A percentile compares a stretch with the other conserved stretches of the same genome.
phyloP scores from a whole-genome alignment of 2,329 filamentous ascomycete species.

The Cercospora sp. region DNA sequence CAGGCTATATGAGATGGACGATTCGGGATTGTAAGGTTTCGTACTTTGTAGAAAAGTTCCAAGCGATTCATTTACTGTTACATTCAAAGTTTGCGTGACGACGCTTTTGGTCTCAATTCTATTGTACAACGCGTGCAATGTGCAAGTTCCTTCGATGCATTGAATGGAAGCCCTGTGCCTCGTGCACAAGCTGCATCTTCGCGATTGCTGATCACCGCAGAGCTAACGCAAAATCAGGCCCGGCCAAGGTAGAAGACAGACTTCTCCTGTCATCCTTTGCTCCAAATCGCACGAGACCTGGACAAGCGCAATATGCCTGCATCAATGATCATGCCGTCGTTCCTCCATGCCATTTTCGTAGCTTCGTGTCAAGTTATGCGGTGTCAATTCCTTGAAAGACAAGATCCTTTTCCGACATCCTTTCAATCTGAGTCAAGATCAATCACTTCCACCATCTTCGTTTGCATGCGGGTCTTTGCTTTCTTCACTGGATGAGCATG shows the following conservation, averaged over 20 bases:
- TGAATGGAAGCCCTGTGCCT: neutral
- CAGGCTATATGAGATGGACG: conserved; percentile 30
- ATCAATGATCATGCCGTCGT: neutral
- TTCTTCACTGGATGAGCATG: conserved; percentile 8
- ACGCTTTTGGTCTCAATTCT: neutral
- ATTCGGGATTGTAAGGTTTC: conserved; percentile 30
- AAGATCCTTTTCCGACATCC: neutral
- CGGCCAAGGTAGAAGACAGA: neutral
- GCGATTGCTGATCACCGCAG: neutral
- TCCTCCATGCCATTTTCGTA: neutral
- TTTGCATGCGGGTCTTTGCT: conserved; percentile 6
- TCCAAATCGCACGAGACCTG: neutral
- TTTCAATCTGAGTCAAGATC: conserved; percentile 8
- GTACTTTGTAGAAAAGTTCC: neutral
- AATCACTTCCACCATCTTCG: conserved; percentile 7
- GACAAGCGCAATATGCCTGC: neutral
- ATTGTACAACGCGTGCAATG: neutral
- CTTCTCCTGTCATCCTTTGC: neutral
- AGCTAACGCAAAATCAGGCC: neutral
- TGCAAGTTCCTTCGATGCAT: neutral
- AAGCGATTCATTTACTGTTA: neutral
- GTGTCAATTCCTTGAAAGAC: neutral
- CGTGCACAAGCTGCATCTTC: neutral
- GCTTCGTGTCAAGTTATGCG: neutral
- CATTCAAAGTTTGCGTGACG: neutral